A percentile compares a stretch with the other conserved stretches of the same genome.
phyloP scores from a whole-genome alignment of 176 grass and related monocot genomes.

The Oryza australiensis region DNA sequence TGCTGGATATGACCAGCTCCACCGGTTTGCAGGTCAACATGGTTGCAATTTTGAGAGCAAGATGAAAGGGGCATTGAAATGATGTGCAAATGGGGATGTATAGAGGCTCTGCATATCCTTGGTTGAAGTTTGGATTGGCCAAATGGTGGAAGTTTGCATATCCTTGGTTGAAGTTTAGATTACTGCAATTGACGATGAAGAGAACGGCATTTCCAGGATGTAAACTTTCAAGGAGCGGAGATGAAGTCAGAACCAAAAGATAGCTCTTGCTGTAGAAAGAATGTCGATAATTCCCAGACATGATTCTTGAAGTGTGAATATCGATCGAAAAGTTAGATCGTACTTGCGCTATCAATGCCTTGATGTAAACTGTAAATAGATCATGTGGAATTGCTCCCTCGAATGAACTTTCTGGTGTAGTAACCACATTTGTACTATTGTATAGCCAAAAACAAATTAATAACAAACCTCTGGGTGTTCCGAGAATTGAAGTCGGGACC shows the following conservation, averaged over 20 bases:
- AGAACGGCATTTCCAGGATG: background rate
- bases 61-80: constrained; percentile 61
- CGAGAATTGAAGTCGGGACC: background rate
- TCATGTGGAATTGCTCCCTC: background rate
- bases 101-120: constrained; percentile 23
- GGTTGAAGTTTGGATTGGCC: constrained; percentile 13
- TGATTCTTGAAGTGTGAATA: constrained; percentile 10
- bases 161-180: constrained; percentile 23
- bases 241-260: constrained; percentile 3
- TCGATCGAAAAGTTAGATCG: background rate
- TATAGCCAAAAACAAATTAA: background rate
- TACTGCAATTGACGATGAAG: background rate
- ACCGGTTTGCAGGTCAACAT: constrained; percentile 52
- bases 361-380: constrained; percentile 14
- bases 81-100: constrained; percentile 2
- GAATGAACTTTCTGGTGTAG: background rate
- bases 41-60: constrained; percentile 50
- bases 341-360: background rate
- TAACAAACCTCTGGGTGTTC: background rate
- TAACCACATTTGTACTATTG: background rate
- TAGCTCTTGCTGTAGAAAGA: background rate
- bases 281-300: background rate
- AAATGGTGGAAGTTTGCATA: too few relatives aligned
- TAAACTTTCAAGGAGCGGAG: background rate
- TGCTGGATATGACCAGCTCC: constrained; percentile 78